Evolutionary conservation across 1,284 basidiomycete species (phyloP), one percentile per base, ranked within the genome.

Genomic region (Fistulinella cinereoalba): DNA sequence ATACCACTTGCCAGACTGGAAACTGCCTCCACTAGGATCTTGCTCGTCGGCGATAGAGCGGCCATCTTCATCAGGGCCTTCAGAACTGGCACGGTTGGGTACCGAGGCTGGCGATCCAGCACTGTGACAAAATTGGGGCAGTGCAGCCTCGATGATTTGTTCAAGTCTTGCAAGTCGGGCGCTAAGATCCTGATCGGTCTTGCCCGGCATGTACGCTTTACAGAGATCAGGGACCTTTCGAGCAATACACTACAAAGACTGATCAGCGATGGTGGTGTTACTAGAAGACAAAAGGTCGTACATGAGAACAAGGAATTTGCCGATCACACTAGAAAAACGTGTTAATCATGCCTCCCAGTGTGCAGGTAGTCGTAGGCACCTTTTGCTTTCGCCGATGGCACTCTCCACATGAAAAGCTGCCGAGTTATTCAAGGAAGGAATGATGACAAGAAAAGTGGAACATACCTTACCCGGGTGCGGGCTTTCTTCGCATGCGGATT

Each of bases 301-400:
- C 85, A 77, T 90, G 88, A 50, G 85, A 83, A 61, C 88, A 90
- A 27, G 88, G 87, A 47, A 84, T 69, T 69, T 89, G 87, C 51
- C 86, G 80, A 67, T 89, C 84, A 64, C 86, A 89, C 87, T 89
- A 57, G 28, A 45, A 37, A 45, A 41, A 56, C 32, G 32, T 52
- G 47, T 57, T 55, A 56, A 63, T 58, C 49, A 46, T 47, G 50
- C 38, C 49, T 15, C 33, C 8, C 12, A 4, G 12, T 44, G 45
- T 33, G 46, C 32, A 51, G 5, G 38, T 36, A 34, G 32, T 40
- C 15, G 5, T 16, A 28, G 43, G 41, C 37, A 85, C 87, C 78
- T 89, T 89, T 68, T 90, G 87, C 63, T 90, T 90, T 50, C 87
- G 74, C 23, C 87, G 79, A 71, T 90, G 88, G 54, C 88, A 90